Evolutionary conservation across 1,284 basidiomycete species (phyloP), one percentile per base, ranked within the genome.

Genomic region (Fistulina hepatica): DNA sequence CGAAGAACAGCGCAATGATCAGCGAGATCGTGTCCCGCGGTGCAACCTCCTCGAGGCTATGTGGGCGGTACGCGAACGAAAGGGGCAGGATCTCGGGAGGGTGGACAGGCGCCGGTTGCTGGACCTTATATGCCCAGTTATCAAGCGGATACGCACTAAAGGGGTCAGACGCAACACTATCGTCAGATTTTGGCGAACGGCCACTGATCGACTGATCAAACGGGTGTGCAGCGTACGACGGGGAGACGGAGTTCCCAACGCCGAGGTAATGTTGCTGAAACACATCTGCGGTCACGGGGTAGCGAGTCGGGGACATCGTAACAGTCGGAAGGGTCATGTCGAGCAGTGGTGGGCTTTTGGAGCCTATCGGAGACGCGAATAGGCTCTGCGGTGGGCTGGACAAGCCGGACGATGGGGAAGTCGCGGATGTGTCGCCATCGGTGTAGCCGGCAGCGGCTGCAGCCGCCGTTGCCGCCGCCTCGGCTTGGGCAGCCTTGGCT

Each of bases 1-100:
- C 86, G 54, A 90, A 90, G 63, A 86, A 91, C 16, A 90, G 70
- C 21, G 79, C 71, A 45, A 90, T 78, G 48, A 90, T 81, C 44
- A 83, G 71, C 32, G 73, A 72, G 41, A 86, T 78, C 5, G 76
- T 83, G 46, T 85, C 80, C 37, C 80, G 69, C 17, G 79, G 77
- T 9, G 80, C 81, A 34, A 86, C 73, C 47, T 82, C 78, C 52
- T 83, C 80, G 28, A 88, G 61, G 36, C 78, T 64, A 50, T 74
- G 73, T 6, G 79, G 71, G 15, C 74, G 71, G 53, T 76, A 78
- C 56, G 76, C 79, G 51, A 72, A 73, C 0, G 76, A 77, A 25
- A 84, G 67, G 8, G 79, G 73, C n/a, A 80, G 76, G 37, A 60
- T 59, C 10, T 65, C 63, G 12, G 71, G 69, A 6, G 71, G 62